Conservation (phyloP, 129 eudicot species). For the Artemisia tridentata region DNA sequence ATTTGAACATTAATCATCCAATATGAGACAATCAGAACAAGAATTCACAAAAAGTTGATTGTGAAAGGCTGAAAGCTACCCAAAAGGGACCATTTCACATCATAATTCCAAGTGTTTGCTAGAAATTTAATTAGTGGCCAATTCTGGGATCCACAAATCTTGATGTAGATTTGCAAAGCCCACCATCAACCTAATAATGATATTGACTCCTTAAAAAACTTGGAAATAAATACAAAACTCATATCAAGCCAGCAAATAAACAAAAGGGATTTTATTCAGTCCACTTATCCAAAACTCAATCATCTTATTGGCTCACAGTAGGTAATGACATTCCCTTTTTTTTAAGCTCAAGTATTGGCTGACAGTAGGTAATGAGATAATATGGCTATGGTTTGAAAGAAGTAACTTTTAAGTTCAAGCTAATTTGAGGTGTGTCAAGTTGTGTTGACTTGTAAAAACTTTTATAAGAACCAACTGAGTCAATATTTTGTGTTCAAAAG, state of each 20-base stretch:
- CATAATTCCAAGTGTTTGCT: neutral
- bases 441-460: too few species aligned
- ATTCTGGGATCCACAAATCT: slow-evolving; percentile 15
- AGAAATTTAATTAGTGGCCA: slow-evolving; percentile 15
- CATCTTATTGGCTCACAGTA: slow-evolving; percentile 30
- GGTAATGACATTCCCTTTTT: slow-evolving; percentile 12
- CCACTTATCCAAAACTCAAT: slow-evolving; percentile 25
- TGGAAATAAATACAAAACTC: too few species aligned
- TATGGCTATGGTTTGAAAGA: neutral
- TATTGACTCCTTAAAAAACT: neutral
- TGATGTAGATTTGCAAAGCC: slow-evolving; percentile 14
- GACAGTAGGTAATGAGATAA: neutral
- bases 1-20: neutral
- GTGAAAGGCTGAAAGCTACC: neutral
- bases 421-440: too few species aligned
- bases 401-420: too few species aligned
- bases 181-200: slow-evolving; percentile 7
- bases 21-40: neutral
- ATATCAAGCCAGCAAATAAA: neutral
- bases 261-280: slow-evolving; percentile 18
- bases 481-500: neutral
- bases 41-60: neutral
- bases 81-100: neutral
- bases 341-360: slow-evolving; percentile 22
- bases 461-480: neutral